Evolutionary conservation across 2,329 filamentous ascomycete genomes (phyloP).

Genomic region (Fusarium goolgardi): DNA sequence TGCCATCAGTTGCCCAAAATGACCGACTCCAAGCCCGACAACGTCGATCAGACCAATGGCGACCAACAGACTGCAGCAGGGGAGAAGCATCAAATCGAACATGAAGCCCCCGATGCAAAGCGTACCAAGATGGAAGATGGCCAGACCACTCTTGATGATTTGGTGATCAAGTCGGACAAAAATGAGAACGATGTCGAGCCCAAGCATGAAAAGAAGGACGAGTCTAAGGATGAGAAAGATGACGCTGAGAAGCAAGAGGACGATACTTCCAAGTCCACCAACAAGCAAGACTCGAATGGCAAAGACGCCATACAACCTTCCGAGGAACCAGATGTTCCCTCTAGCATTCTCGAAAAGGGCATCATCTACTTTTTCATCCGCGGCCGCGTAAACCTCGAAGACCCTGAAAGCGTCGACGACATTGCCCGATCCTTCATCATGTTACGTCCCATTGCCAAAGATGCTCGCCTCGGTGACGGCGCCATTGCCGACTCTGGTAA

Average conservation of each 20-base stretch:
- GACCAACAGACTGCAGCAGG: slow-evolving; percentile 34
- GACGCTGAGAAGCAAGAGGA: slow-evolving; percentile 13
- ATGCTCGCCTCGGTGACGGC: slow-evolving; percentile 68
- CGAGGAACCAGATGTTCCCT: slow-evolving; percentile 51
- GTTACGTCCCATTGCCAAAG: slow-evolving; percentile 76
- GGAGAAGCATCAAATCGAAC: slow-evolving; percentile 48
- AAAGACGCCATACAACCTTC: slow-evolving; percentile 37
- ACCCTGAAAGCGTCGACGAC: slow-evolving; percentile 76
- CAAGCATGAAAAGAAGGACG: slow-evolving; percentile 8
- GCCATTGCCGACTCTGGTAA: slow-evolving; percentile 65
- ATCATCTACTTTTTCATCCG: slow-evolving; percentile 93
- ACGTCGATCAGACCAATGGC: slow-evolving; percentile 14
- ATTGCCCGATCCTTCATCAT: slow-evolving; percentile 84
- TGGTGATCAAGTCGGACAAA: slow-evolving; percentile 13
- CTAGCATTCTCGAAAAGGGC: slow-evolving; percentile 82
- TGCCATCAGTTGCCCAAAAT: slow-evolving; percentile 16
- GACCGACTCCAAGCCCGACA: slow-evolving; percentile 20
- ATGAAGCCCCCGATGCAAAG: slow-evolving; percentile 45
- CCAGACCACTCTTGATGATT: slow-evolving; percentile 43
- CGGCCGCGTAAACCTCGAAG: slow-evolving; percentile 77
- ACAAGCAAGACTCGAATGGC: slow-evolving; percentile 17
- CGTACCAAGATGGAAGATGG: slow-evolving; percentile 42
- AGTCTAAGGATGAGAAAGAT: slow-evolving; percentile 7
- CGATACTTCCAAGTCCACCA: background rate
- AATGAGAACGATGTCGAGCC: background rate